A percentile compares a stretch with the other conserved stretches of the same genome.
Evolutionary conservation across 371 early-diverging fungal species (phyloP).

Genomic region (Mortierella polycephala): DNA sequence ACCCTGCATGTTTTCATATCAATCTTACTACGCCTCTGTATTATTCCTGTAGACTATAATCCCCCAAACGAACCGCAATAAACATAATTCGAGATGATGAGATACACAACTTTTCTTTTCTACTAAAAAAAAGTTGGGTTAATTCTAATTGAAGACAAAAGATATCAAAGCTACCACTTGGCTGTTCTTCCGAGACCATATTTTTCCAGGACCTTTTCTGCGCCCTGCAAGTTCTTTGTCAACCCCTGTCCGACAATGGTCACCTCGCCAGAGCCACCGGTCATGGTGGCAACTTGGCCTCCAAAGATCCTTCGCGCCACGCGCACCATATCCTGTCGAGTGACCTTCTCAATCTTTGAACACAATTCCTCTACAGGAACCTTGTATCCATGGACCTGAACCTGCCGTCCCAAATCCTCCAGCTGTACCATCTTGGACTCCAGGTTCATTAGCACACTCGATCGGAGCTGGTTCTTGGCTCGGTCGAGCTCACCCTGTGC

Average conservation of each 20-base stretch:
- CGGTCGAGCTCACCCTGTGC: conserved; percentile 76
- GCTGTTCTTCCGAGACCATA: conserved; percentile 57
- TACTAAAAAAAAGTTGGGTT: background rate
- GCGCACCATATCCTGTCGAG: conserved; percentile 75
- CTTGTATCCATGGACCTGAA: conserved; percentile 82
- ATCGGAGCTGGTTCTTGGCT: conserved; percentile 96
- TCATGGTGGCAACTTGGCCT: conserved; percentile 62
- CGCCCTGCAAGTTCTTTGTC: conserved; percentile 59
- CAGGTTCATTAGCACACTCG: conserved; percentile 91
- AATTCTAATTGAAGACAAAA: too few species aligned
- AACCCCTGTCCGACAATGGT: conserved; percentile 67
- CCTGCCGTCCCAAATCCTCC: conserved; percentile 95
- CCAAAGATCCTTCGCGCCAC: conserved; percentile 71
- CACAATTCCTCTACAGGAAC: conserved; percentile 83
- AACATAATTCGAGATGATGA: too few species aligned
- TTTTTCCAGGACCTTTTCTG: conserved; percentile 57
- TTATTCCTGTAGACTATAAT: too few species aligned
- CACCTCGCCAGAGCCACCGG: conserved; percentile 67
- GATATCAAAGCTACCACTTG: conserved; percentile 24
- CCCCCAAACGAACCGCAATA: too few species aligned
- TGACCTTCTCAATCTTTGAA: conserved; percentile 76
- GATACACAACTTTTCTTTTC: background rate
- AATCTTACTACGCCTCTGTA: too few species aligned
- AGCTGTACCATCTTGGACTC: conserved; percentile 93
- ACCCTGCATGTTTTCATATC: too few species aligned